A percentile compares a stretch with the other conserved stretches of the same genome.
These are phyloP conservation scores for Saccharum officinarum DNA, from an alignment of 176 grass and related monocot genomes.

Conservation along the genomic window DNA sequence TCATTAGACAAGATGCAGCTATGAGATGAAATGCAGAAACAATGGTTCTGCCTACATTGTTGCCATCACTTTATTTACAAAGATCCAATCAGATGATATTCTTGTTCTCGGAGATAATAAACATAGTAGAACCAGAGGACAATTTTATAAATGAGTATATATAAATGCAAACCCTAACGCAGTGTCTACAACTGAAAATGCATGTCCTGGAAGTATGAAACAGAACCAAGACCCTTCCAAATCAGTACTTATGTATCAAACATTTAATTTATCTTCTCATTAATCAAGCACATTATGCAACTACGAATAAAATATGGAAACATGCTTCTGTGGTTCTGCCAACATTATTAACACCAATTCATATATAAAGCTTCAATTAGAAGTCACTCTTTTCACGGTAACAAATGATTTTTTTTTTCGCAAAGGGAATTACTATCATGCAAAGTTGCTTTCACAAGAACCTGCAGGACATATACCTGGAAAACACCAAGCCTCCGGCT, in stretches of 20 bases:
- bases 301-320: not conserved
- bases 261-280: not conserved
- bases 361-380: not conserved
- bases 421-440: not conserved
- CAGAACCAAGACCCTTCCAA: not conserved
- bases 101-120: not conserved
- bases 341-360: not conserved
- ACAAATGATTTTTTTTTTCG: not conserved
- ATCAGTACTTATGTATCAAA: not conserved
- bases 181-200: not conserved
- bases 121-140: not conserved
- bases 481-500: slow-evolving; percentile 88
- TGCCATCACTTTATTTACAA: slow-evolving; percentile 10
- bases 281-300: not conserved
- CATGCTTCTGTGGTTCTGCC: not conserved
- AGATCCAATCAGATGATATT: not conserved
- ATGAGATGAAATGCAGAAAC: not conserved
- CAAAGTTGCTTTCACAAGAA: slow-evolving; percentile 20
- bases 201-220: not conserved
- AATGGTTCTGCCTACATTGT: not conserved
- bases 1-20: not conserved
- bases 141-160: not conserved
- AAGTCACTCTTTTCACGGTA: not conserved
- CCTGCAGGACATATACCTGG: slow-evolving; percentile 56
- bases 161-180: not conserved